Percentiles rank a stretch among this genome's conserved stretches.
Conservation (phyloP, 179 eudicot species). For the Beta macrorhiza region DNA sequence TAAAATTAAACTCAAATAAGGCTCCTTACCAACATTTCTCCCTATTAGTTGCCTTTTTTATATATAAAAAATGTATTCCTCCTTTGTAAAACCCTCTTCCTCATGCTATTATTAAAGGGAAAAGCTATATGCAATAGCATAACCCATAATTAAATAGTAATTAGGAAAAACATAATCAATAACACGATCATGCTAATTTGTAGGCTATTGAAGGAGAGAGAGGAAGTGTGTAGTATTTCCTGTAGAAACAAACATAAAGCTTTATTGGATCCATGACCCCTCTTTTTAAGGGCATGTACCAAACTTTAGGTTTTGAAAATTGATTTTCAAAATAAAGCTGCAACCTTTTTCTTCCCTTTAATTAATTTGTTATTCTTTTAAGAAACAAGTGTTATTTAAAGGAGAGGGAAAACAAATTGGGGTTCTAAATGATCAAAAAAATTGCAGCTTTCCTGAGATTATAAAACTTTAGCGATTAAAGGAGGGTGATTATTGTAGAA, state of each 20-base stretch:
- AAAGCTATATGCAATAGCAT: too few relatives aligned
- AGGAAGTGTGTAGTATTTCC: conserved; percentile 57
- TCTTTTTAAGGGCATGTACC: conserved; percentile 38
- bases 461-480: not conserved
- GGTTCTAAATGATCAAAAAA: conserved; percentile 13
- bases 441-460: conserved; percentile 29
- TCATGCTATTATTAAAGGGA: not conserved
- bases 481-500: conserved; percentile 26
- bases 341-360: conserved; percentile 2
- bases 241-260: conserved; percentile 79
- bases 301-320: conserved; percentile 14
- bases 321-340: conserved; percentile 30
- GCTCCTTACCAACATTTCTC: not conserved
- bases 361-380: conserved; percentile 29
- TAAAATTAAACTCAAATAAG: too few relatives aligned
- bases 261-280: conserved; percentile 58
- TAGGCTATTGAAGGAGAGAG: conserved; percentile 47
- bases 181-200: conserved; percentile 1
- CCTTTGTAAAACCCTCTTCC: not conserved
- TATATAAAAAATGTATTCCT: not conserved
- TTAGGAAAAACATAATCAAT: not conserved
- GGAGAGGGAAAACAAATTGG: not conserved
- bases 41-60: not conserved
- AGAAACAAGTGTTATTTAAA: conserved; percentile 10
- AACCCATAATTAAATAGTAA: not conserved